These are phyloP conservation scores for Papiliotrema fonsecae DNA, from an alignment of 1,284 basidiomycete genomes.

Conservation along the genomic window DNA sequence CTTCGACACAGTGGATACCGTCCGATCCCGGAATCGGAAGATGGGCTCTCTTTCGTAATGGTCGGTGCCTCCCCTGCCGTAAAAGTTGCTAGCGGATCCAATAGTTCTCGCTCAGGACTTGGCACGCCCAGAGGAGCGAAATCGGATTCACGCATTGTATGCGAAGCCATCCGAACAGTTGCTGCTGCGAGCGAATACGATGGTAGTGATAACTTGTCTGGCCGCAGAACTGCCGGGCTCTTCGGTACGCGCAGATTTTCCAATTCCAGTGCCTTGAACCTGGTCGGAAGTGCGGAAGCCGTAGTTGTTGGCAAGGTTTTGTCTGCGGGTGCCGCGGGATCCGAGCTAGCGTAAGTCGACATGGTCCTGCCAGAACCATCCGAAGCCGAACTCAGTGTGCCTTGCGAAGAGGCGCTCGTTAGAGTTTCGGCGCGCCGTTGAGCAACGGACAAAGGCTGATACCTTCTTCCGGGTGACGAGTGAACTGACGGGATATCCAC, in stretches of 20 bases:
- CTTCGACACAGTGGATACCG: slow-evolving; percentile 29
- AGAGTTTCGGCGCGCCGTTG: slow-evolving; percentile 2
- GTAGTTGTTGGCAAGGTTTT: slow-evolving; percentile 5
- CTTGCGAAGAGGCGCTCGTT: slow-evolving; percentile 4
- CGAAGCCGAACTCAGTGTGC: slow-evolving; percentile 8
- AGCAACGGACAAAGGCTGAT: slow-evolving; percentile 8
- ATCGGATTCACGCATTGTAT: slow-evolving; percentile 27
- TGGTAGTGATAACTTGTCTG: slow-evolving; percentile 29
- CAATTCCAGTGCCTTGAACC: slow-evolving; percentile 23
- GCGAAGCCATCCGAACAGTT: slow-evolving; percentile 70
- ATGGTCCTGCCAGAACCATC: slow-evolving; percentile 3
- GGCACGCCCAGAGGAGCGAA: slow-evolving; percentile 67
- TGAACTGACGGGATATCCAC: slow-evolving; percentile 15
- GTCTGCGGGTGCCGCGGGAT: background rate
- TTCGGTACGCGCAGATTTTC: slow-evolving; percentile 13
- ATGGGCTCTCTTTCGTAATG: slow-evolving; percentile 19
- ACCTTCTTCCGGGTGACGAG: slow-evolving; percentile 22
- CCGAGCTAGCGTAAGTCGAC: slow-evolving; percentile 1
- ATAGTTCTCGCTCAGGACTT: slow-evolving; percentile 78
- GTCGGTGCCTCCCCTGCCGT: slow-evolving; percentile 1
- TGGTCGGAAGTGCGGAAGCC: slow-evolving; percentile 15
- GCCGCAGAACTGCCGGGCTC: background rate
- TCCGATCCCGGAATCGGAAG: slow-evolving; percentile 32
- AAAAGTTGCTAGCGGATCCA: slow-evolving; percentile 63
- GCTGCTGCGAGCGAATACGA: slow-evolving; percentile 59